Conservation (phyloP, 1,139 yeast genomes). For the Debaryomyces sp. region DNA sequence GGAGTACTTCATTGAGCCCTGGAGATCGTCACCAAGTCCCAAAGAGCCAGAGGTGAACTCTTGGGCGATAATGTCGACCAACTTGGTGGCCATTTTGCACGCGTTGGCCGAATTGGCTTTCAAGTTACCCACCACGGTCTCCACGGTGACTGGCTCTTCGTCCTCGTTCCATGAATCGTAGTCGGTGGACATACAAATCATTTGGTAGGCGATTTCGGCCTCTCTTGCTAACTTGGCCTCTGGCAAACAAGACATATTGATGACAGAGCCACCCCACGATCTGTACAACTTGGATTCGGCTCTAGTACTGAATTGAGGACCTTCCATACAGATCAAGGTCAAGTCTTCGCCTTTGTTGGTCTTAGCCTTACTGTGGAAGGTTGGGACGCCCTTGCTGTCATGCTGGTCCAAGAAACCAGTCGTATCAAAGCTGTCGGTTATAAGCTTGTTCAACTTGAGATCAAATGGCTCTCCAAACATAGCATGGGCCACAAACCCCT, state of each 20-base stretch:
- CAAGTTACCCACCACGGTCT: constrained; percentile 89
- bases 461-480: constrained; percentile 98
- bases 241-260: constrained; percentile 95
- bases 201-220: constrained; percentile 95
- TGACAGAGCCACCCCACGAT: constrained; percentile 90
- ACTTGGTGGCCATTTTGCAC: constrained; percentile 67
- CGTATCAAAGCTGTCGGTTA: constrained; percentile 57
- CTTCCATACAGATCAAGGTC: constrained; percentile 96
- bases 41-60: constrained; percentile 56
- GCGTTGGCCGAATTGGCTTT: constrained; percentile 90
- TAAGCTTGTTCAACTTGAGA: constrained; percentile 63
- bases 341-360: constrained; percentile 64
- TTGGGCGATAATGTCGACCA: constrained; percentile 67
- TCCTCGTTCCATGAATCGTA: constrained; percentile 97
- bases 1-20: constrained; percentile 78
- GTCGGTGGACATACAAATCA: constrained; percentile 98
- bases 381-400: constrained; percentile 39
- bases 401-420: constrained; percentile 57
- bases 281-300: constrained; percentile 94
- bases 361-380: constrained; percentile 56
- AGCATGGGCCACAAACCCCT: constrained; percentile 95
- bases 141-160: constrained; percentile 96
- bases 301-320: constrained; percentile 96
- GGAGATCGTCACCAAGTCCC: constrained; percentile 65
- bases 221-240: constrained; percentile 96